These are phyloP conservation scores for Tetrahymena borealis DNA, from an alignment of 73 alveolate species.

Conservation along the genomic window DNA sequence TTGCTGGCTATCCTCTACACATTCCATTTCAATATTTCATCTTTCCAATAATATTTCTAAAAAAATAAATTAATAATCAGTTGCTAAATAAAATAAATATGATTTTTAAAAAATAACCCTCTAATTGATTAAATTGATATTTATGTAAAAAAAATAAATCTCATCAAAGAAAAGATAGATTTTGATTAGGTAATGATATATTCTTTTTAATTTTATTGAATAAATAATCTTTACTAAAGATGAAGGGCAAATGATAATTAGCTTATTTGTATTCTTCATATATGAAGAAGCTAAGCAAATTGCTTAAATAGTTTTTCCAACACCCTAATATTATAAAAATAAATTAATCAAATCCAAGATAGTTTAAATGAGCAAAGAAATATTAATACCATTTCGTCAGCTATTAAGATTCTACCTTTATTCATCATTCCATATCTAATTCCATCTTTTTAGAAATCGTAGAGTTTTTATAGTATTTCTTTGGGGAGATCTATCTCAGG, in stretches of 20 bases:
- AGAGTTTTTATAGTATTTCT: not conserved
- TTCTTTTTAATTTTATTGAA: not conserved
- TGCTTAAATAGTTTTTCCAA: not conserved
- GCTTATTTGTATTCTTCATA: not conserved
- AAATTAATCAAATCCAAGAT: not conserved
- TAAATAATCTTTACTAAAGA: not conserved
- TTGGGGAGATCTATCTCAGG: not conserved
- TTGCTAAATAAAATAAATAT: too few relatives aligned
- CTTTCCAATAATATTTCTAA: conserved; percentile 61
- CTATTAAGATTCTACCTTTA: not conserved
- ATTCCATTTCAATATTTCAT: conserved; percentile 86
- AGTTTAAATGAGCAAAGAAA: not conserved
- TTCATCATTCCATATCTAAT: not conserved
- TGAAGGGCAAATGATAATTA: not conserved
- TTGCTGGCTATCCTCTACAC: conserved; percentile 45
- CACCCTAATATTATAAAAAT: not conserved
- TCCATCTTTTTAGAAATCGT: not conserved
- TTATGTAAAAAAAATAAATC: too few relatives aligned
- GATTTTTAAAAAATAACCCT: too few relatives aligned
- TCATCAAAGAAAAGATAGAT: not conserved
- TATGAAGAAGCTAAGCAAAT: not conserved
- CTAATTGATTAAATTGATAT: not conserved
- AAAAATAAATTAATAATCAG: too few relatives aligned
- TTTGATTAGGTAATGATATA: too few relatives aligned
- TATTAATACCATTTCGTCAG: not conserved